These are phyloP conservation scores for Nematocida sp. DNA, from an alignment of 371 early-diverging fungal species.

Conservation along the genomic window DNA sequence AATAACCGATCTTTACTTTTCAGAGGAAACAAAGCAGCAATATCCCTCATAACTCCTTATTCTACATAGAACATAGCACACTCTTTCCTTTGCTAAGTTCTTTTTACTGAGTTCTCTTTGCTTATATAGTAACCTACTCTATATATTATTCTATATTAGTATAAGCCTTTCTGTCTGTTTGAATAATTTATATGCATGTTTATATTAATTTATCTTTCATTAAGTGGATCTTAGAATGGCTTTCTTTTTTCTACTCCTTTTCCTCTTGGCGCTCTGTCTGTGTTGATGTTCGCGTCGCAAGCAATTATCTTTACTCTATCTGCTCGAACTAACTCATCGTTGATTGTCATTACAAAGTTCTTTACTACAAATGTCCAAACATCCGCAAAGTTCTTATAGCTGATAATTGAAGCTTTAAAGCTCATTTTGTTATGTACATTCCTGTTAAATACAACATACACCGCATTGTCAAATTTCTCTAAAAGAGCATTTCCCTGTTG, in stretches of 20 bases:
- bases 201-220: too few species aligned
- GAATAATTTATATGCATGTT: too few species aligned
- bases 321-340: conserved; percentile 61
- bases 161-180: too few species aligned
- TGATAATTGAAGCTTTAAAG: conserved; percentile 64
- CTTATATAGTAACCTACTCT: too few species aligned
- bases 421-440: conserved; percentile 64
- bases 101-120: too few species aligned
- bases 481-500: conserved; percentile 63
- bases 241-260: conserved; percentile 42
- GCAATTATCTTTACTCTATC: conserved; percentile 66
- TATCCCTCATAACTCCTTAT: not conserved
- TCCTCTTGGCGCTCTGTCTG: conserved; percentile 52
- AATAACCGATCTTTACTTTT: conserved; percentile 34
- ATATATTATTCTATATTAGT: too few species aligned
- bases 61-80: too few species aligned
- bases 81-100: too few species aligned
- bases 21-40: not conserved
- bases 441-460: conserved; percentile 62
- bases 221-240: too few species aligned
- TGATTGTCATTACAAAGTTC: conserved; percentile 66
- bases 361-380: conserved; percentile 67
- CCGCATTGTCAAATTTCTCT: conserved; percentile 63
- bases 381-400: conserved; percentile 67
- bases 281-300: conserved; percentile 65